A percentile compares a stretch with the other conserved stretches of the same genome.
These are phyloP conservation scores for Raddia distichophylla DNA, from an alignment of 176 grass and related monocot genomes.

Conservation along the genomic window DNA sequence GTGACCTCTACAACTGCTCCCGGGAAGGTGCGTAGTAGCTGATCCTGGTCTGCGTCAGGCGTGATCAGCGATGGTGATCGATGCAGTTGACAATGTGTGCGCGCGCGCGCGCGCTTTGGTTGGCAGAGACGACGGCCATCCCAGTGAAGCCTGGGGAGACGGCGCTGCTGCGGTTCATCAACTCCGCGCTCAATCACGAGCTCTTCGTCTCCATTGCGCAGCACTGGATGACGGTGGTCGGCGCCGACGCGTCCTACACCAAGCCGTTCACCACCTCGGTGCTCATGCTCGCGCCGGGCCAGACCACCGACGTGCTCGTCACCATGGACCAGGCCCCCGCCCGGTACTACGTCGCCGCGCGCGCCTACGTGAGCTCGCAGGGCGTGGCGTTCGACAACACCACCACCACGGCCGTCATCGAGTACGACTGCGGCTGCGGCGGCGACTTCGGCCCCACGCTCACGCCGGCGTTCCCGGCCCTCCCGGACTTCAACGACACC, in stretches of 20 bases:
- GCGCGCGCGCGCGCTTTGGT: neutral
- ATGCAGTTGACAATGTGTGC: neutral
- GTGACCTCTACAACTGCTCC: slow-evolving; percentile 76
- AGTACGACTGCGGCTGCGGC: slow-evolving; percentile 80
- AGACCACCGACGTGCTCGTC: slow-evolving; percentile 87
- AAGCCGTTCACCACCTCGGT: slow-evolving; percentile 73
- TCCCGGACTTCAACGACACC: slow-evolving; percentile 81
- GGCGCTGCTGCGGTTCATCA: slow-evolving; percentile 81
- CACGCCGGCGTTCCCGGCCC: slow-evolving; percentile 55
- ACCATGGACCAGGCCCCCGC: slow-evolving; percentile 68
- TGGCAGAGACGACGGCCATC: slow-evolving; percentile 59
- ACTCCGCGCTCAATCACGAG: slow-evolving; percentile 75
- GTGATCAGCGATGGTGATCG: neutral
- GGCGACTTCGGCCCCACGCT: slow-evolving; percentile 31
- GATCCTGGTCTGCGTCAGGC: too few species aligned
- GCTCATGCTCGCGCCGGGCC: slow-evolving; percentile 75
- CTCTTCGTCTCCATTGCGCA: slow-evolving; percentile 74
- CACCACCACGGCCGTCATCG: slow-evolving; percentile 74
- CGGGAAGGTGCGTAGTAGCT: slow-evolving; percentile 37
- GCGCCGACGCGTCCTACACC: slow-evolving; percentile 66
- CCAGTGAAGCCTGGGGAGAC: slow-evolving; percentile 71
- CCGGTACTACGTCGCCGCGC: slow-evolving; percentile 73
- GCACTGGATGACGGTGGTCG: slow-evolving; percentile 80
- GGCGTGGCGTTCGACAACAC: slow-evolving; percentile 70
- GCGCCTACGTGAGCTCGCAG: slow-evolving; percentile 53